phyloP scores from a whole-genome alignment of 306 rosid species.

The Albizia julibrissin region DNA sequence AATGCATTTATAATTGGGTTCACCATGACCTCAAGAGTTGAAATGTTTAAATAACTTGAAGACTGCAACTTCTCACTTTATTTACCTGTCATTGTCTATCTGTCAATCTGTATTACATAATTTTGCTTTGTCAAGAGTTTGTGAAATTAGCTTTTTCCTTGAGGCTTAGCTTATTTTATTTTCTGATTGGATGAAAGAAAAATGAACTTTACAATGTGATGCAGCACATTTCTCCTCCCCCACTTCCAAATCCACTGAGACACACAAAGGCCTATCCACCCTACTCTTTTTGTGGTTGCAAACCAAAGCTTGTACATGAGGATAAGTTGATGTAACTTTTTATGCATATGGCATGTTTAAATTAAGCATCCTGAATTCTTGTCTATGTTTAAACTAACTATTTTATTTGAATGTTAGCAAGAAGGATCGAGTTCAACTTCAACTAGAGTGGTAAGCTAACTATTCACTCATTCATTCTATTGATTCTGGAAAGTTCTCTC shows the following conservation, averaged over 20 bases:
- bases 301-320: not conserved
- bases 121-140: constrained; percentile 21
- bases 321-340: constrained; percentile 25
- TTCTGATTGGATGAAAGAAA: not conserved
- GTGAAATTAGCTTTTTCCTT: constrained; percentile 2
- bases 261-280: constrained; percentile 6
- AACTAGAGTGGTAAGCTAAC: constrained; percentile 85
- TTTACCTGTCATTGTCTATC: not conserved
- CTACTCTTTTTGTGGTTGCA: not conserved
- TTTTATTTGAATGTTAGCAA: constrained; percentile 54
- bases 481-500: constrained; percentile 25
- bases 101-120: not conserved
- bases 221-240: constrained; percentile 4
- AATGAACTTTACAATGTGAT: not conserved
- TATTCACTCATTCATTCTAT: constrained; percentile 24
- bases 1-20: not conserved
- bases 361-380: constrained; percentile 25
- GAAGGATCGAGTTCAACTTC: constrained; percentile 89
- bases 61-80: not conserved
- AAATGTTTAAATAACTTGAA: not conserved
- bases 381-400: constrained; percentile 32
- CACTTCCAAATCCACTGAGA: not conserved
- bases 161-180: constrained; percentile 8
- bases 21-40: not conserved
- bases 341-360: constrained; percentile 19